Base-by-base conservation (phyloP, 23 red algal genomes). In the Agarophyton chilense region DNA sequence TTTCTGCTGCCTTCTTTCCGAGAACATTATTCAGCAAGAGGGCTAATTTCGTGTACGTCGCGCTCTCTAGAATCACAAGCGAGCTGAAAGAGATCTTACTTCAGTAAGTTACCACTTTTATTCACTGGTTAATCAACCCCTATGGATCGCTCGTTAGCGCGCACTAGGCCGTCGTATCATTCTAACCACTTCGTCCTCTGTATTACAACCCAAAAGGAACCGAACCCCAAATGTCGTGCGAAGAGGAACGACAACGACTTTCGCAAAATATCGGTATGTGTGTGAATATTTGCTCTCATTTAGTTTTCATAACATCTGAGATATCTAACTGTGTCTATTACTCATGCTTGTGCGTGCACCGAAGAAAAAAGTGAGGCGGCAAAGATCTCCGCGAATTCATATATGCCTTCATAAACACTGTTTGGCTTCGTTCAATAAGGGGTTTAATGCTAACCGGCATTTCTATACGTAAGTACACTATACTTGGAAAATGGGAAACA, bases 371-470 rank as follows among this genome's bases (percentile, higher is more conserved):
- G 0, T 33, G 40, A 47, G 68, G 18, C 68, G 68, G 11, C 40
- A 21, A 28, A 43, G 68, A 10, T 46, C 68, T 47, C 24, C 68
- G 16, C 68, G 68, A 47, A 49, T 74, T 43, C 68, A 74, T 33
- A 74, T 74, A 1, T 74, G 68, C 34, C 40, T 74, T 7, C 39
- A 74, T 74, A 33, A 25, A 49, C 45, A 29, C 2, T 74, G 68
- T 16, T 26, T 74, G 29, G 68, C 68, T 2, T 74, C 68, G 5
- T 74, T 74, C 68, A 74, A 74, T 39, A 74, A 74, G 24, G 68
- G 68, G 17, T 74, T 74, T 39, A 74, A 74, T 49, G 68, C 68
- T 9, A 74, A 74, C 14, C 68, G 68, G 1, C 68, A 74, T 47
- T 74, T 40, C 14, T 74, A 26, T 33, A 74, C 68, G 68, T 74